phyloP scores from a whole-genome alignment of 2,329 filamentous ascomycete genomes.

The Talaromyces sp. region DNA sequence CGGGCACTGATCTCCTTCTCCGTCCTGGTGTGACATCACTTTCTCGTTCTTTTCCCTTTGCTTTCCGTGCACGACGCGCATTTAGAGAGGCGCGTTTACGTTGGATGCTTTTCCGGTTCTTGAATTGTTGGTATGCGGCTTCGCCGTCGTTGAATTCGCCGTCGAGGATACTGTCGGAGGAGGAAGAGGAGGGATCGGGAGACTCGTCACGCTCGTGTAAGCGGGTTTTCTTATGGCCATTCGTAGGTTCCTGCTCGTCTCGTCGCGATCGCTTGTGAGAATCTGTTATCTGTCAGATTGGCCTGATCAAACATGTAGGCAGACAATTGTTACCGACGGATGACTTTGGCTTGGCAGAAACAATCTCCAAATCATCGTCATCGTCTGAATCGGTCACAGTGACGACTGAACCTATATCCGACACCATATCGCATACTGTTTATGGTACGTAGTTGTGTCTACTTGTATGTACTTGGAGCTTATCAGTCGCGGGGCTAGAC shows the following conservation, averaged over 20 bases:
- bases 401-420: slow-evolving; percentile 27
- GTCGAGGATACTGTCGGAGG: slow-evolving; percentile 29
- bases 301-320: not conserved
- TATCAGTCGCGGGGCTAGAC: slow-evolving; percentile 3
- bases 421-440: not conserved
- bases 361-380: slow-evolving; percentile 46
- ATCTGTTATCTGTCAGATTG: not conserved
- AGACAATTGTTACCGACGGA: not conserved
- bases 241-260: not conserved
- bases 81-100: slow-evolving; percentile 51
- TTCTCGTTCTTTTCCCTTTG: slow-evolving; percentile 8
- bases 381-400: slow-evolving; percentile 28
- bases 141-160: slow-evolving; percentile 39
- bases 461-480: not conserved
- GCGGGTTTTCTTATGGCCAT: slow-evolving; percentile 7
- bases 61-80: slow-evolving; percentile 36
- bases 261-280: slow-evolving; percentile 11
- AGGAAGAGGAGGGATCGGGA: slow-evolving; percentile 17
- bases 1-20: slow-evolving; percentile 39
- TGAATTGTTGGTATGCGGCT: slow-evolving; percentile 60
- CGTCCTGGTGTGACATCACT: slow-evolving; percentile 30
- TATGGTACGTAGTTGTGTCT: not conserved
- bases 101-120: slow-evolving; percentile 56
- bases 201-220: not conserved
- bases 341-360: slow-evolving; percentile 22